Evolutionary conservation across 2,329 filamentous ascomycete genomes (phyloP), one percentile per base, ranked within the genome.

Genomic region (Trichoderma brevicompactum): DNA sequence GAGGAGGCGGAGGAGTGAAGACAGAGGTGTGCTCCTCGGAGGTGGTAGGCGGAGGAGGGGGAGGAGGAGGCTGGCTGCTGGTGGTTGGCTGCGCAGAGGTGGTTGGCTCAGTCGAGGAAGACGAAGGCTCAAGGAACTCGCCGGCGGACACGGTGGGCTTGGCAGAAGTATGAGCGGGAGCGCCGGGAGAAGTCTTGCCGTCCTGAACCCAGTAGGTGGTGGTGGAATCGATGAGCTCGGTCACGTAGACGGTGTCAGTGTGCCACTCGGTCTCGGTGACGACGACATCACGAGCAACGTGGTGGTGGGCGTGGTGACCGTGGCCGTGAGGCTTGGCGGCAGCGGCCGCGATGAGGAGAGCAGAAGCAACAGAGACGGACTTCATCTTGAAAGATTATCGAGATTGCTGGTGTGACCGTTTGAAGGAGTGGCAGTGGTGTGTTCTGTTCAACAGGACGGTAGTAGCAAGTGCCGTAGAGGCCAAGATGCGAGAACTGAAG

Each of bases 181-280:
- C 59, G 4, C 13, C 17, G 4, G 67, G 59, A 49, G 72, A 69
- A 46, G 73, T 69, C 65, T 72, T 68, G 63, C 73, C 72, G 12
- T 79, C 78, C 28, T 73, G 74, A 72, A 84, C 70, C 70, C 76
- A 80, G 72, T 79, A 67, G 63, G 84, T 86, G 70, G 80, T 78
- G 68, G 78, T 80, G 41, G 78, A 76, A 69, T 85, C 83, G 63
- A 86, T 73, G 58, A 79, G 65, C 75, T 82, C 74, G 66, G 83
- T 81, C 67, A 86, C 78, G 55, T 74, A 76, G 68, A 72, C 80
- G 3, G 79, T 80, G 70, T 83, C 79, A 7, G 81, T 84, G 69
- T 85, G 82, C 78, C 81, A 85, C 71, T 81, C 80, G 61, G 79
- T 79, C 70, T 81, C 79, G 48, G 81, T 83, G 69, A 83, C 79